A percentile compares a stretch with the other conserved stretches of the same genome.
Conservation (phyloP, 192 early-diverging fungal species). For the Jimgerdemannia flammicorona region DNA sequence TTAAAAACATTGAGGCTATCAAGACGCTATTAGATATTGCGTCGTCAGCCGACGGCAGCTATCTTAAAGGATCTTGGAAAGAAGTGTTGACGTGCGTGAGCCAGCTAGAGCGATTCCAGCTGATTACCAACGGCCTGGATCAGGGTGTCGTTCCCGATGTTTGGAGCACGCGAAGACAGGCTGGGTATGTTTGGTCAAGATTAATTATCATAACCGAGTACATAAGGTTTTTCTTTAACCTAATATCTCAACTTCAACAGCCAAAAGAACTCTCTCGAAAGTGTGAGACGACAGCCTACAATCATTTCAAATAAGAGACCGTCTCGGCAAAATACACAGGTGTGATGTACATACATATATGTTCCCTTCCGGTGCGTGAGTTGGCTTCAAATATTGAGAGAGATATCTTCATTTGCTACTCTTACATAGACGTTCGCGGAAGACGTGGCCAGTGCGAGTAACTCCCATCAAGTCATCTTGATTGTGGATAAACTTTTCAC, state of each 20-base stretch:
- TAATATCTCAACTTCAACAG: not conserved
- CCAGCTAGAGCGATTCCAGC: slow-evolving; percentile 85
- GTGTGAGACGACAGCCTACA: not conserved
- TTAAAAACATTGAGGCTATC: slow-evolving; percentile 92
- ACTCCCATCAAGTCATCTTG: slow-evolving; percentile 70
- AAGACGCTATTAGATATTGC: slow-evolving; percentile 80
- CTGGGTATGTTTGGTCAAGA: not conserved
- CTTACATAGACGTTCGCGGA: slow-evolving; percentile 7
- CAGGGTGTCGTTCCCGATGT: slow-evolving; percentile 27
- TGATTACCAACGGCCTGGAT: slow-evolving; percentile 59
- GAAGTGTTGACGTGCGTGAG: slow-evolving; percentile 82
- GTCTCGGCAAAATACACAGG: not conserved
- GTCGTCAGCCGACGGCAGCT: slow-evolving; percentile 55
- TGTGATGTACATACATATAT: not conserved
- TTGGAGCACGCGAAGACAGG: slow-evolving; percentile 13
- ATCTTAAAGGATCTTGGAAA: slow-evolving; percentile 68
- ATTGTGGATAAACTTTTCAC: slow-evolving; percentile 87
- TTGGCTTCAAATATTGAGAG: too few relatives aligned
- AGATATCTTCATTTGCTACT: not conserved
- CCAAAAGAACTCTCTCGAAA: not conserved
- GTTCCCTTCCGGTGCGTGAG: too few relatives aligned
- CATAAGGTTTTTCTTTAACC: too few relatives aligned
- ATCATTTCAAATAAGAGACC: not conserved
- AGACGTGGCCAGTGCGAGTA: slow-evolving; percentile 49
- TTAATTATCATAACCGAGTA: too few relatives aligned